phyloP scores from a whole-genome alignment of 2,329 filamentous ascomycete species.

The Aureobasidium namibiae region DNA sequence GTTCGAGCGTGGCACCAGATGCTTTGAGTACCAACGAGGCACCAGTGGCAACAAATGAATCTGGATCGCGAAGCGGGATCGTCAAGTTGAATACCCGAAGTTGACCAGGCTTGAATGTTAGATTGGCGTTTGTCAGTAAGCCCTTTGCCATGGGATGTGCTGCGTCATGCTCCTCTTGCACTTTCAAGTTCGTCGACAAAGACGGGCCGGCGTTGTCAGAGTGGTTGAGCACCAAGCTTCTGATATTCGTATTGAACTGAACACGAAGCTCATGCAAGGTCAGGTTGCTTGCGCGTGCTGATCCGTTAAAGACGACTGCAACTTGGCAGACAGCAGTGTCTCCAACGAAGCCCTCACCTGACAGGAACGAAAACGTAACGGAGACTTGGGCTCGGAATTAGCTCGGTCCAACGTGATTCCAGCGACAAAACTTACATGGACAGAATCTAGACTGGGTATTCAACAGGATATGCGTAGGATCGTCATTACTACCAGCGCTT shows the following conservation, averaged over 20 bases:
- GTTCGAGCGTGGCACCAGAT: slow-evolving; percentile 59
- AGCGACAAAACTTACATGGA: slow-evolving; percentile 6
- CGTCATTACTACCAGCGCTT: not conserved
- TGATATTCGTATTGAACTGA: slow-evolving; percentile 6
- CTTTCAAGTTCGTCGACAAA: not conserved
- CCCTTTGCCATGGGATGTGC: slow-evolving; percentile 20
- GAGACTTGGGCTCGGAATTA: not conserved
- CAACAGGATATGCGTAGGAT: slow-evolving; percentile 4
- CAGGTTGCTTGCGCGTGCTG: not conserved
- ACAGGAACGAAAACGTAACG: slow-evolving; percentile 13
- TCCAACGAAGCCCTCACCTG: slow-evolving; percentile 14
- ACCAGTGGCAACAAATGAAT: slow-evolving; percentile 60
- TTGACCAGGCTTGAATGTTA: slow-evolving; percentile 59
- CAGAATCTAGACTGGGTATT: slow-evolving; percentile 12
- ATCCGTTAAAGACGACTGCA: not conserved
- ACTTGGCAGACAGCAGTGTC: slow-evolving; percentile 13
- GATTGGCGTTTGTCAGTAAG: slow-evolving; percentile 51
- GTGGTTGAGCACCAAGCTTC: slow-evolving; percentile 7
- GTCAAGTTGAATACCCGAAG: slow-evolving; percentile 63
- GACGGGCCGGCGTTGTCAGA: not conserved
- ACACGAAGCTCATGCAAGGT: slow-evolving; percentile 6
- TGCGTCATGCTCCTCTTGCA: slow-evolving; percentile 11
- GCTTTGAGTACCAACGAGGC: slow-evolving; percentile 56
- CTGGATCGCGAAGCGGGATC: slow-evolving; percentile 70
- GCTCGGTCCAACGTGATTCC: not conserved